These are phyloP conservation scores for Mimosa pudica DNA, from an alignment of 306 rosid genomes.

Conservation along the genomic window DNA sequence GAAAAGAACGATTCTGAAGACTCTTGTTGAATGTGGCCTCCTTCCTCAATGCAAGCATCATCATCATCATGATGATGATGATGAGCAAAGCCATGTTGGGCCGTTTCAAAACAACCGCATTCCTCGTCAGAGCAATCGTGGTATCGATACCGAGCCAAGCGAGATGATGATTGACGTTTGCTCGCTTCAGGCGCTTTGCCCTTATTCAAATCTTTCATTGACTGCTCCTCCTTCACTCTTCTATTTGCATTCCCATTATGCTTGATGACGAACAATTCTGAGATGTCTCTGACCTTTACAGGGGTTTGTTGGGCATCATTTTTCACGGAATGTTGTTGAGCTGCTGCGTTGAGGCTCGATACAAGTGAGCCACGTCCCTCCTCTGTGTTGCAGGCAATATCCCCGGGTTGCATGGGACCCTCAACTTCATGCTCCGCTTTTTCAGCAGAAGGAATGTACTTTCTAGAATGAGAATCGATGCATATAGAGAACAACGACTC, in stretches of 20 bases:
- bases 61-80: too few species aligned
- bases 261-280: constrained; percentile 29
- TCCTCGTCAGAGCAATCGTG: constrained; percentile 35
- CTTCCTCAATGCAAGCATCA: constrained; percentile 1
- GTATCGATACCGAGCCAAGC: constrained; percentile 27
- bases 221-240: constrained; percentile 7
- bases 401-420: constrained; percentile 35
- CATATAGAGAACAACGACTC: constrained; percentile 55
- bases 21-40: constrained; percentile 41
- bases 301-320: not conserved
- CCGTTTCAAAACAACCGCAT: constrained; percentile 22
- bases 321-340: constrained; percentile 3
- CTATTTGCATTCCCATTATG: constrained; percentile 35
- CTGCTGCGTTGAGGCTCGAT: not conserved
- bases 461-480: constrained; percentile 41
- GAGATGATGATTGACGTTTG: constrained; percentile 26
- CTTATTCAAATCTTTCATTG: constrained; percentile 11
- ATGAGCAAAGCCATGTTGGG: too few species aligned
- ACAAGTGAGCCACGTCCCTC: constrained; percentile 19
- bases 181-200: constrained; percentile 1
- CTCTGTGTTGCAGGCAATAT: not conserved
- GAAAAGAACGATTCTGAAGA: constrained; percentile 86
- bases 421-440: constrained; percentile 42
- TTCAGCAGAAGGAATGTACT: constrained; percentile 24
- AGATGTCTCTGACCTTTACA: not conserved